phyloP scores from a whole-genome alignment of 75 land plant genomes.

The Pseudotsuga menziesii region DNA sequence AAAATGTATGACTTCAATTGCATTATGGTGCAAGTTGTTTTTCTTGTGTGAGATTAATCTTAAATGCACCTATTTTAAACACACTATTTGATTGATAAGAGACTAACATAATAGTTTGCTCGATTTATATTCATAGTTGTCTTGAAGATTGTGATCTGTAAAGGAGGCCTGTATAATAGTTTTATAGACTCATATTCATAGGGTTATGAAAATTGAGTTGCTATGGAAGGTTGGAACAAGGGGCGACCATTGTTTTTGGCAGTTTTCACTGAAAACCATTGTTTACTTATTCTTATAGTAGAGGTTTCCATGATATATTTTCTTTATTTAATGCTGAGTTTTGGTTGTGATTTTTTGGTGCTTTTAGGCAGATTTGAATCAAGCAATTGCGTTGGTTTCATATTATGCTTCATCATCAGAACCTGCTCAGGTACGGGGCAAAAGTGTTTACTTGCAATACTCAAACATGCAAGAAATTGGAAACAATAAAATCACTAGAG shows the following conservation, averaged over 20 bases:
- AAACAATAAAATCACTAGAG: slow-evolving; percentile 84
- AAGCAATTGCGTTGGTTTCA: slow-evolving; percentile 93
- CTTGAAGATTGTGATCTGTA: not conserved
- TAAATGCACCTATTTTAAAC: not conserved
- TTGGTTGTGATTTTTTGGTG: not conserved
- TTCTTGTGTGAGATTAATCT: not conserved
- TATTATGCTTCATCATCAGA: slow-evolving; percentile 96
- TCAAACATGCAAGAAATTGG: slow-evolving; percentile 94
- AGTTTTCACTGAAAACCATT: not conserved
- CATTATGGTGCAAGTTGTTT: not conserved
- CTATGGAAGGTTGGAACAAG: not conserved
- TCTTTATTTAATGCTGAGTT: not conserved
- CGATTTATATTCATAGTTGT: not conserved
- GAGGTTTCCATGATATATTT: too few relatives aligned
- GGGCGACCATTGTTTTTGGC: not conserved
- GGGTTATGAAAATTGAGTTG: not conserved
- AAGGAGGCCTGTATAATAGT: not conserved
- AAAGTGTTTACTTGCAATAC: slow-evolving; percentile 91
- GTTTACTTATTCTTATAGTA: not conserved
- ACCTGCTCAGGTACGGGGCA: slow-evolving; percentile 94
- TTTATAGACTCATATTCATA: not conserved
- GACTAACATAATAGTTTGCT: not conserved
- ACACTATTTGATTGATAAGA: not conserved
- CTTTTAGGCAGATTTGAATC: slow-evolving; percentile 77
- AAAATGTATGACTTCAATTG: not conserved